phyloP scores from a whole-genome alignment of 2,329 filamentous ascomycete genomes.

The Ascochyta lentis region DNA sequence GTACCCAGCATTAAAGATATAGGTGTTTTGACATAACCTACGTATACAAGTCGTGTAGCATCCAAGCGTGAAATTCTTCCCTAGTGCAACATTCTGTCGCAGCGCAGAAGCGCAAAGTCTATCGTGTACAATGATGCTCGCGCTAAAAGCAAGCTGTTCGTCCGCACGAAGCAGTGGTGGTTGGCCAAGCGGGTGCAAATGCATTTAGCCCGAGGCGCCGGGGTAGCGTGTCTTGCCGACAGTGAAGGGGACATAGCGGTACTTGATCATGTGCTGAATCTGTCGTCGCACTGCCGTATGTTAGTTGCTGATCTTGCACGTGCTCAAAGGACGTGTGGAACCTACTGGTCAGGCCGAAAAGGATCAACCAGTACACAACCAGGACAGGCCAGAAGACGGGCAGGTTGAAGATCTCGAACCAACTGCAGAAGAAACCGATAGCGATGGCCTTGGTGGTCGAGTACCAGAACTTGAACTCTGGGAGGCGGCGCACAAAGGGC shows the following conservation, averaged over 20 bases:
- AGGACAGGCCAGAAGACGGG: slow-evolving; percentile 99
- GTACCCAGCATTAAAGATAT: slow-evolving; percentile 13
- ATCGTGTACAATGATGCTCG: slow-evolving; percentile 28
- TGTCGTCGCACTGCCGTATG: slow-evolving; percentile 83
- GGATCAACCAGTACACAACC: slow-evolving; percentile 98
- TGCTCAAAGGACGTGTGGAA: slow-evolving; percentile 28
- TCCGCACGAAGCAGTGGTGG: slow-evolving; percentile 7
- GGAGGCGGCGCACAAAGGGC: slow-evolving; percentile 92
- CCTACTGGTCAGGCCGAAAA: slow-evolving; percentile 94
- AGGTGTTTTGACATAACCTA: slow-evolving; percentile 16
- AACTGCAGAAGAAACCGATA: slow-evolving; percentile 86
- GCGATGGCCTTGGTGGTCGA: slow-evolving; percentile 85
- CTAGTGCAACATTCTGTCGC: slow-evolving; percentile 24
- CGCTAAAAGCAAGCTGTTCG: slow-evolving; percentile 22
- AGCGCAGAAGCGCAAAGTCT: slow-evolving; percentile 26
- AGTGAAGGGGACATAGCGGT: slow-evolving; percentile 94
- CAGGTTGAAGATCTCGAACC: slow-evolving; percentile 93
- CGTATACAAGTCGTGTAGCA: slow-evolving; percentile 29
- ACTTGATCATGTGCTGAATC: slow-evolving; percentile 99
- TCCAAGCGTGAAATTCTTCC: slow-evolving; percentile 19
- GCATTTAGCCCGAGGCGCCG: slow-evolving; percentile 34
- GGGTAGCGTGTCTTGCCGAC: slow-evolving; percentile 72
- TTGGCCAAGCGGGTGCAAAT: slow-evolving; percentile 5
- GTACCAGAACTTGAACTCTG: slow-evolving; percentile 99
- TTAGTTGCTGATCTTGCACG: slow-evolving; percentile 5